Evolutionary conservation across 2,329 filamentous ascomycete species (phyloP), one percentile per base, ranked within the genome.

Genomic region (Dactylonectria estremocensis): DNA sequence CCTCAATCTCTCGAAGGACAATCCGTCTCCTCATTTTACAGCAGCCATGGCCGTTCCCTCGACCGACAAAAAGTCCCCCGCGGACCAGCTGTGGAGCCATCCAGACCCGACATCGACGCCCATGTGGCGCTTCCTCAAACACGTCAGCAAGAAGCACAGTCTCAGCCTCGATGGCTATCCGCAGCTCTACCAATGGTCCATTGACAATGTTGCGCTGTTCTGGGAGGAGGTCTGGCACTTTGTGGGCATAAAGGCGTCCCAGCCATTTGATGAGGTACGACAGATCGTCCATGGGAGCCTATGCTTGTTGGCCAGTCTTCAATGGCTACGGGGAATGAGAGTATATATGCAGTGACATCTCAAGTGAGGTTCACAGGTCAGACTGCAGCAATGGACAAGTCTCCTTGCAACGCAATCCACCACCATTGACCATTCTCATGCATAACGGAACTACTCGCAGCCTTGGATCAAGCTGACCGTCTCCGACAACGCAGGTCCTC

Each of bases 151-250:
- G 68, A 92, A 92, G 74, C 88, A 95, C 76, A 81, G 83, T 11
- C 80, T 94, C 63, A 78, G 84, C 22, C 84, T 96, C 53, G 78
- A 85, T 18, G 89, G 86, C 69, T 97, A 97, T 77, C 83, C 90
- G 20, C 89, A 89, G n/a, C 87, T 98, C 9, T 93, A 95, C 83
- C 83, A 88, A 78, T 98, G 95, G 95, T 97, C 94, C 72, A 87
- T 96, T 70, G 88, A 92, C 8, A 86, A 95, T 73, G 87, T 94
- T 8, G 87, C 90, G 24, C 83, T 87, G 1, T 97, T 98, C 80
- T 98, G 95, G 95, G 90, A 88, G 56, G 91, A 95, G 62, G 88
- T 94, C 10, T 98, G 95, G 95, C 85, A 93, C 48, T 95, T 92
- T 80, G 93, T 93, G 3, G 92, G 92, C 49, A 87, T 98, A 72